phyloP scores from a whole-genome alignment of 352 stramenopile genomes.

The Aphanomyces cochlioides region DNA sequence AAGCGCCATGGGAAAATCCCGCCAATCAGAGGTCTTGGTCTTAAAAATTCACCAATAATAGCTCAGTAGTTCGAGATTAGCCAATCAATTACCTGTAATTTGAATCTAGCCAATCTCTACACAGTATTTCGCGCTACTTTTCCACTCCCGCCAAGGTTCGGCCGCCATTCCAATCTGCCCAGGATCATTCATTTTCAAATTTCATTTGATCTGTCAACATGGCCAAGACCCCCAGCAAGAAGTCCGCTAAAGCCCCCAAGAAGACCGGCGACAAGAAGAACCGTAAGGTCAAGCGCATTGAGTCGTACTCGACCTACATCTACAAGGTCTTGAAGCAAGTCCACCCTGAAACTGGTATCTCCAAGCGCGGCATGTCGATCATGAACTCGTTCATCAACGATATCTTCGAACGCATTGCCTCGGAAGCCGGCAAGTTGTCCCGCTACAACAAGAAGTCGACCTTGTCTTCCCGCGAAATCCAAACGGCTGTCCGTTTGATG shows the following conservation, averaged over 20 bases:
- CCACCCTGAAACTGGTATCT: constrained; percentile 85
- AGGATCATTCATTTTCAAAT: constrained; percentile 22
- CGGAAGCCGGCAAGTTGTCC: constrained; percentile 70
- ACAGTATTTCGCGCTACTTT: constrained; percentile 13
- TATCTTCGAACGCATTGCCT: constrained; percentile 88
- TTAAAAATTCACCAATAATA: constrained; percentile 26
- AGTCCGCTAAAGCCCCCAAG: constrained; percentile 32
- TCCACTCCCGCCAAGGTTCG: background rate
- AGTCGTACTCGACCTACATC: constrained; percentile 42
- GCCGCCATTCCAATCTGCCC: background rate
- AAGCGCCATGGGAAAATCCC: background rate
- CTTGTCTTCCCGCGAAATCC: constrained; percentile 83
- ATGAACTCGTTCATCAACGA: constrained; percentile 93
- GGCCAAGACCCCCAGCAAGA: constrained; percentile 81
- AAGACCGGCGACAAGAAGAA: constrained; percentile 31
- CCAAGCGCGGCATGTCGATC: constrained; percentile 85
- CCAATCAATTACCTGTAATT: constrained; percentile 19
- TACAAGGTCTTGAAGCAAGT: constrained; percentile 64
- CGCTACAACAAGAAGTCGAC: constrained; percentile 92
- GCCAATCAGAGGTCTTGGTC: background rate
- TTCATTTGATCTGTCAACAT: constrained; percentile 35
- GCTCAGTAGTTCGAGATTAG: constrained; percentile 21
- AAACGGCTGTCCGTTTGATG: constrained; percentile 78
- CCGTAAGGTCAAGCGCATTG: constrained; percentile 34
- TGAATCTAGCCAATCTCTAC: constrained; percentile 23